phyloP scores from a whole-genome alignment of 352 stramenopile species.

The Achlya hypogyna region DNA sequence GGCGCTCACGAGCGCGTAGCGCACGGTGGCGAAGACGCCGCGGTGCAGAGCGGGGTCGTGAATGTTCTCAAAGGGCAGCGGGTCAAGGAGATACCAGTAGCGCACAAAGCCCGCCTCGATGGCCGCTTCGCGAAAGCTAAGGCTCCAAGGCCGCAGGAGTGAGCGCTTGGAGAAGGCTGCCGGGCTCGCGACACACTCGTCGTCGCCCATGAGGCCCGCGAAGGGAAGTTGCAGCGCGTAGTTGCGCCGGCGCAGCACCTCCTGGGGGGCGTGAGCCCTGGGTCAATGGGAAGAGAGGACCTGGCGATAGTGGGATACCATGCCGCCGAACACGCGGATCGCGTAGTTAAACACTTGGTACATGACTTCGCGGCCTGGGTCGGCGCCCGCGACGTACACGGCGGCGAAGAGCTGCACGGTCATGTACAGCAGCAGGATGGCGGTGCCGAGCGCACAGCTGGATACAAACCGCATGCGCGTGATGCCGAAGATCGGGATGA shows the following conservation, averaged over 20 bases:
- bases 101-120: constrained; percentile 35
- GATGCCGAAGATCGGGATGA: constrained; percentile 40
- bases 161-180: constrained; percentile 22
- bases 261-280: neutral
- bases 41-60: constrained; percentile 31
- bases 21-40: constrained; percentile 28
- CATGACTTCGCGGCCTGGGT: constrained; percentile 27
- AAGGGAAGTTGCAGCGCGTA: constrained; percentile 34
- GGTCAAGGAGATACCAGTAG: constrained; percentile 38
- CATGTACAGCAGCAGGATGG: constrained; percentile 26
- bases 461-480: constrained; percentile 33
- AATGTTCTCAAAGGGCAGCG: constrained; percentile 34
- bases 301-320: constrained; percentile 31
- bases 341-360: constrained; percentile 39
- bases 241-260: constrained; percentile 31
- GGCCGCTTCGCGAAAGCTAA: constrained; percentile 30
- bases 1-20: constrained; percentile 30
- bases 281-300: neutral
- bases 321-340: constrained; percentile 28
- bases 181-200: constrained; percentile 24
- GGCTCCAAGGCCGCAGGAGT: constrained; percentile 25
- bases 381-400: constrained; percentile 22
- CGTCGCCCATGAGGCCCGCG: constrained; percentile 12
- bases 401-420: constrained; percentile 24
- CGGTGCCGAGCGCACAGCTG: constrained; percentile 23